These are phyloP conservation scores for Metarhizium humberi DNA, from an alignment of 2,329 filamentous ascomycete genomes.

Conservation along the genomic window DNA sequence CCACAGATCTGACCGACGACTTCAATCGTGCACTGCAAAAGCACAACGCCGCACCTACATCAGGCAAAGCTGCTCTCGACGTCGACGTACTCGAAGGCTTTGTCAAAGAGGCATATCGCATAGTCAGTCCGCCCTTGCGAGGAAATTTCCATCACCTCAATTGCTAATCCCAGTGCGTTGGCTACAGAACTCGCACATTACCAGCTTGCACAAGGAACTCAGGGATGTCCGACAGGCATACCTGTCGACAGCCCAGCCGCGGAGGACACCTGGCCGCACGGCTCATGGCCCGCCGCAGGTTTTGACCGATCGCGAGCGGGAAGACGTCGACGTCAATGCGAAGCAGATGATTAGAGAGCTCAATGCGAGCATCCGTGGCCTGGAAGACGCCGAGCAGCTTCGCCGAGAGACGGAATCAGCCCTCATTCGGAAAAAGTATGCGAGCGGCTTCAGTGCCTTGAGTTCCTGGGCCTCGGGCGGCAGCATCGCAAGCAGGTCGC, in stretches of 20 bases:
- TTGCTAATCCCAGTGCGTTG: neutral
- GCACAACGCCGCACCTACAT: conserved; percentile 42
- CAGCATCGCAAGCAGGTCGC: conserved; percentile 35
- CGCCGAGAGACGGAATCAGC: conserved; percentile 66
- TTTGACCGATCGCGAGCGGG: conserved; percentile 73
- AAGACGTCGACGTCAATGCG: conserved; percentile 79
- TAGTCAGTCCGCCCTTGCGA: conserved; percentile 46
- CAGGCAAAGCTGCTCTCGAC: conserved; percentile 26
- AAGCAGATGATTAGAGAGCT: conserved; percentile 80
- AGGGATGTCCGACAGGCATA: conserved; percentile 81
- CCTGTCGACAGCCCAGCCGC: conserved; percentile 68
- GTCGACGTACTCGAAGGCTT: conserved; percentile 66
- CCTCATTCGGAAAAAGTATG: conserved; percentile 62
- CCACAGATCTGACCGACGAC: conserved; percentile 51
- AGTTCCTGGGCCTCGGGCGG: conserved; percentile 58
- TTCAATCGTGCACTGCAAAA: conserved; percentile 61
- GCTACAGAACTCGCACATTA: conserved; percentile 71
- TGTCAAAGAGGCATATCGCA: conserved; percentile 86
- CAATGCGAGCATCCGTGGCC: conserved; percentile 67
- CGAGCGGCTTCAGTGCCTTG: conserved; percentile 53
- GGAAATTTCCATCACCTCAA: neutral
- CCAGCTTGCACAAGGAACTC: conserved; percentile 70
- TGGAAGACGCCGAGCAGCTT: conserved; percentile 74
- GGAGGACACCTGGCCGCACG: conserved; percentile 40
- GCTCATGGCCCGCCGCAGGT: conserved; percentile 38